Percentiles rank a stretch among this genome's conserved stretches.
These are phyloP conservation scores for Ustilago shanxiensis DNA, from an alignment of 1,284 basidiomycete genomes.

Conservation along the genomic window DNA sequence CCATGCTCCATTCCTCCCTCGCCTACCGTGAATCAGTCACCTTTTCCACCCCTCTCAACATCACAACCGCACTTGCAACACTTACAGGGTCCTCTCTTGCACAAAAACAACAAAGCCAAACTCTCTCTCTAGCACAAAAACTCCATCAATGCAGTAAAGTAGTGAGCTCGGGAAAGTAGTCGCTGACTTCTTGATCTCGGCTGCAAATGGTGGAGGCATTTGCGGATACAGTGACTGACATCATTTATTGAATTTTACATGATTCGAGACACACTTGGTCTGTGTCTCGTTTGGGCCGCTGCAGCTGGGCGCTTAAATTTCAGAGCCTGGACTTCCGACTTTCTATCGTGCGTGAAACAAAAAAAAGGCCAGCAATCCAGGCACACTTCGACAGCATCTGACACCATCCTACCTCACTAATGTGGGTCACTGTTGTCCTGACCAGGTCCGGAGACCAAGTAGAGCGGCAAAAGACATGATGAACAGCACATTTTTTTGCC, in stretches of 20 bases:
- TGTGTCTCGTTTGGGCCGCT: neutral
- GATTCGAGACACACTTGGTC: conserved; percentile 5
- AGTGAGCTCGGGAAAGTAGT: neutral
- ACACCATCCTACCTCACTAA: no score
- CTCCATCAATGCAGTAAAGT: no score
- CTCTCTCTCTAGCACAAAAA: no score
- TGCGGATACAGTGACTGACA: neutral
- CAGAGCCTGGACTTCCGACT: neutral
- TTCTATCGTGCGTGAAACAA: neutral
- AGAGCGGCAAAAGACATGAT: no score
- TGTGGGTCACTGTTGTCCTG: no score
- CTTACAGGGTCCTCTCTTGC: conserved; percentile 12
- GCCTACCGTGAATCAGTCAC: no score
- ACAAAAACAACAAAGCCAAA: no score
- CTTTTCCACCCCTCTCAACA: neutral
- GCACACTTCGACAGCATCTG: conserved; percentile 5
- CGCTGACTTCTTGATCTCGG: no score
- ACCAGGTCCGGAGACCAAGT: no score
- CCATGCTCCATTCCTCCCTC: no score
- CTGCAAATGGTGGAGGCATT: neutral
- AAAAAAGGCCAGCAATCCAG: no score
- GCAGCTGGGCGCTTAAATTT: neutral
- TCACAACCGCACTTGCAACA: neutral
- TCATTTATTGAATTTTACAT: neutral
- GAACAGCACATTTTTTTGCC: no score